These are phyloP conservation scores for Turritis glabra DNA, from an alignment of 345 rosid species.

Conservation along the genomic window DNA sequence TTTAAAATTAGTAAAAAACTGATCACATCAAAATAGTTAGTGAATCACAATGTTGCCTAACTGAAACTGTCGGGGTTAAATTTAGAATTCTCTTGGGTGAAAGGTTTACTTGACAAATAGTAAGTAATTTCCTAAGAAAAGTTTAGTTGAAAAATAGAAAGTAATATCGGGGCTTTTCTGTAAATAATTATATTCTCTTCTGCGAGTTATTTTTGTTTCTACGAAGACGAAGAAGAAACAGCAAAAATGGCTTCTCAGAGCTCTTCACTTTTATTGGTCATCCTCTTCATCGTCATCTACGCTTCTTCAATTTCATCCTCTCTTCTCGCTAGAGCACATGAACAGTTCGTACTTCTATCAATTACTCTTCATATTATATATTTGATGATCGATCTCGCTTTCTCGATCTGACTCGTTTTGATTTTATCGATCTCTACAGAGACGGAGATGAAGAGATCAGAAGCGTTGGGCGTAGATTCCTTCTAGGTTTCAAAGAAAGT, in stretches of 20 bases:
- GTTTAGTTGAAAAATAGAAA: not conserved
- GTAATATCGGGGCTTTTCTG: not conserved
- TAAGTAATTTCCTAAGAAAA: too few species aligned
- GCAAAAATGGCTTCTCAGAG: constrained; percentile 38
- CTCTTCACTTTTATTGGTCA: not conserved
- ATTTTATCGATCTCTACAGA: not conserved
- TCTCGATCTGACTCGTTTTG: constrained; percentile 19
- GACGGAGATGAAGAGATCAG: constrained; percentile 22
- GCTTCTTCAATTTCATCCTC: constrained; percentile 17
- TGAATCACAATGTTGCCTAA: too few species aligned
- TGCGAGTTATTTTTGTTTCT: not conserved
- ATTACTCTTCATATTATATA: not conserved
- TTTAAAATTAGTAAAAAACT: too few species aligned
- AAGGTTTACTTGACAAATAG: not conserved
- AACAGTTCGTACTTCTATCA: constrained; percentile 22
- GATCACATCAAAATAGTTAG: too few species aligned
- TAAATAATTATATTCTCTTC: not conserved
- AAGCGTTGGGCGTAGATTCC: constrained; percentile 51
- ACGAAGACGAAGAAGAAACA: constrained; percentile 19
- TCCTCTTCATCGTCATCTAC: constrained; percentile 38
- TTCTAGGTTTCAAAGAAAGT: constrained; percentile 69
- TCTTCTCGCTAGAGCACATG: constrained; percentile 7
- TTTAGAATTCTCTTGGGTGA: too few species aligned
- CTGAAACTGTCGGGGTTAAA: not conserved
- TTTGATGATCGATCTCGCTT: constrained; percentile 24